Evolutionary conservation across 495 filamentous ascomycete species (phyloP).

Genomic region (Penicillium ucsense): DNA sequence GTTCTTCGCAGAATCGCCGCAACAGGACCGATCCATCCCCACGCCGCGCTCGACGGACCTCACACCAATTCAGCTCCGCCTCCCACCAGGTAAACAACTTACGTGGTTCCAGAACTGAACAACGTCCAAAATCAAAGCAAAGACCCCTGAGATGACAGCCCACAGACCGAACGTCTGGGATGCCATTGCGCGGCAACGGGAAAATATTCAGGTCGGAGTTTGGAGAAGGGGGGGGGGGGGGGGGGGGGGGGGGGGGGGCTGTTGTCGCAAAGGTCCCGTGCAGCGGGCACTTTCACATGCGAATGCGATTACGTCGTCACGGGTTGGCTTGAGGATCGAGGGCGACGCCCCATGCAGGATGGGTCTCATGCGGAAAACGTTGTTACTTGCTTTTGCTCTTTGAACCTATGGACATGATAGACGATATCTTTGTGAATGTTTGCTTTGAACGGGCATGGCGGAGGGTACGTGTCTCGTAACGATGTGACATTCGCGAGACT

Average conservation of each 20-base stretch:
- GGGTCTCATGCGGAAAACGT: too few species aligned
- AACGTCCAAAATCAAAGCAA: constrained; percentile 51
- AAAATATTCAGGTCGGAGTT: constrained; percentile 1
- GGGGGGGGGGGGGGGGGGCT: constrained; percentile 4
- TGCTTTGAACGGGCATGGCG: background rate
- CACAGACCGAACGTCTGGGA: constrained; percentile 19
- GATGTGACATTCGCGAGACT: background rate
- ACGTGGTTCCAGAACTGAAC: constrained; percentile 56
- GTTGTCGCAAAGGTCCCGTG: background rate
- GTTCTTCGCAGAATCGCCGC: too few species aligned
- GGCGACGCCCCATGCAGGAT: too few species aligned
- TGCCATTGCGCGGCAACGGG: constrained; percentile 11
- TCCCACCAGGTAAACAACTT: constrained; percentile 11
- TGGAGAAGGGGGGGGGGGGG: background rate
- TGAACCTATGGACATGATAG: too few species aligned
- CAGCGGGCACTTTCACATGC: constrained; percentile 28
- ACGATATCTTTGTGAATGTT: too few species aligned
- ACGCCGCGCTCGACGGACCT: background rate
- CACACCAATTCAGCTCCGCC: background rate
- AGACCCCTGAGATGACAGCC: constrained; percentile 34
- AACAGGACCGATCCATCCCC: background rate
- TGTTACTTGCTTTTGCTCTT: too few species aligned
- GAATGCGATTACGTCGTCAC: constrained; percentile 17
- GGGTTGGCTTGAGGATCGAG: background rate
- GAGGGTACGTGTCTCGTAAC: background rate